Percentiles rank a stretch among this genome's conserved stretches.
Conservation (phyloP, 2,329 filamentous ascomycete species). For the Sporothrix euskadiensis region DNA sequence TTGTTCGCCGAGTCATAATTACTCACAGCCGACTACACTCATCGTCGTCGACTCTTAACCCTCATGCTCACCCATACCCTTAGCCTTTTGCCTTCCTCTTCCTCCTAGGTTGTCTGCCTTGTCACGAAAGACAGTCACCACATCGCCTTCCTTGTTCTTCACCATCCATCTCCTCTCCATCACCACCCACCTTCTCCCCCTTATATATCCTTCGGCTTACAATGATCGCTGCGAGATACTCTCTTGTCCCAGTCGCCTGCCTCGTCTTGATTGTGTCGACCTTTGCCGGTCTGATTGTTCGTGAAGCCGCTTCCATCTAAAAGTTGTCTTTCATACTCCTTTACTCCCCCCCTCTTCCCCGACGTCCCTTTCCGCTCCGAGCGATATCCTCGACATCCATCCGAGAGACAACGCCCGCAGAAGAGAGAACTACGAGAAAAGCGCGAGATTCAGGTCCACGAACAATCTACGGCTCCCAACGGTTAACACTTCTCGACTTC, state of each 20-base stretch:
- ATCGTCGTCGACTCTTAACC: constrained; percentile 9
- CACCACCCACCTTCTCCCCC: constrained; percentile 29
- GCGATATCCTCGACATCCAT: constrained; percentile 29
- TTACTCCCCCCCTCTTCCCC: constrained; percentile 20
- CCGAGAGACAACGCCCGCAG: constrained; percentile 9
- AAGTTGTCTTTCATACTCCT: constrained; percentile 40
- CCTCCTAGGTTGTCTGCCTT: constrained; percentile 2
- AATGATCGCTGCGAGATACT: constrained; percentile 59
- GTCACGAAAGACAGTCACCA: constrained; percentile 21
- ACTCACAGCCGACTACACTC: constrained; percentile 20
- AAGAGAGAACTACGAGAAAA: constrained; percentile 30
- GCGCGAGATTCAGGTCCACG: constrained; percentile 31
- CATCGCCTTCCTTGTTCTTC: neutral
- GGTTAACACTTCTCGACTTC: constrained; percentile 31
- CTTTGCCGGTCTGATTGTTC: constrained; percentile 56
- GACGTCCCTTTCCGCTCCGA: constrained; percentile 35
- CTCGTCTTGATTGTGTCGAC: constrained; percentile 51
- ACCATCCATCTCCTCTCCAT: constrained; percentile 8
- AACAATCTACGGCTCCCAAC: constrained; percentile 31
- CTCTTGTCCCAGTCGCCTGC: constrained; percentile 62
- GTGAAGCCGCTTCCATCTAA: constrained; percentile 52
- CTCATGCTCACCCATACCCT: neutral
- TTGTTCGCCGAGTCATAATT: constrained; percentile 23
- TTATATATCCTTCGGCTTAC: constrained; percentile 42
- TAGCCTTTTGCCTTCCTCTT: neutral